Evolutionary conservation across 306 rosid species (phyloP), one percentile per base, ranked within the genome.

Genomic region (Biancaea sappan): DNA sequence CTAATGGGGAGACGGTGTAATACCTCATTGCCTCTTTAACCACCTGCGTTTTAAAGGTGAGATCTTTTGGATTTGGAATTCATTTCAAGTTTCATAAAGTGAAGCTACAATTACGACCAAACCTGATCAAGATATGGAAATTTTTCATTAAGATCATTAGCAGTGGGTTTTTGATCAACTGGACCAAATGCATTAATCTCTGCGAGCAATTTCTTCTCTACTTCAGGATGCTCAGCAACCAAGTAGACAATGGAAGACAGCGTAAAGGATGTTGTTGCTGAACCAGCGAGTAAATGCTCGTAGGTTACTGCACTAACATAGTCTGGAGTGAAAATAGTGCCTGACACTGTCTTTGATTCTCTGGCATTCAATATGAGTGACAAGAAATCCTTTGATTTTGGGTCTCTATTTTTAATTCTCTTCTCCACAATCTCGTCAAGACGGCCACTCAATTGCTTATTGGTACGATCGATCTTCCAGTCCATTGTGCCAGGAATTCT

Each of bases 401-500:
- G 64, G 0, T 47, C 73, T 18, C 50, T 86, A 5, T 86, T 84
- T 34, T 84, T 69, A 88, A 83, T 84, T 65, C 93, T 84, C 86
- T 84, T 88, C 1, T 75, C 86, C 1, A 92, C 92, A 32, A 90
- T 88, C 82, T 82, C 88, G 53, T 87, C 85, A 34, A 95, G 92
- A 79, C 92, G 93, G 5, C 91, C 84, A 1, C 83, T 72, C 63
- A 95, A 56, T 11, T 80, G 79, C 58, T 40, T 38, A 52, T 92
- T 90, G 8, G 89, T 92, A 19, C 72, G 84, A 4, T 95, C 98
- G 8, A 88, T 89, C 76, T 90, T 92, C 91, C 88, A 73, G 76
- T 95, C 98, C 99, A 88, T 87, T n/a, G 97, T 90, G 57, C 94
- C 94, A 0, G 95, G 98, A 13, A 92, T 86, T 73, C 98, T 83